phyloP scores from a whole-genome alignment of 2,329 filamentous ascomycete species.

The Magnaporthiopsis poae region DNA sequence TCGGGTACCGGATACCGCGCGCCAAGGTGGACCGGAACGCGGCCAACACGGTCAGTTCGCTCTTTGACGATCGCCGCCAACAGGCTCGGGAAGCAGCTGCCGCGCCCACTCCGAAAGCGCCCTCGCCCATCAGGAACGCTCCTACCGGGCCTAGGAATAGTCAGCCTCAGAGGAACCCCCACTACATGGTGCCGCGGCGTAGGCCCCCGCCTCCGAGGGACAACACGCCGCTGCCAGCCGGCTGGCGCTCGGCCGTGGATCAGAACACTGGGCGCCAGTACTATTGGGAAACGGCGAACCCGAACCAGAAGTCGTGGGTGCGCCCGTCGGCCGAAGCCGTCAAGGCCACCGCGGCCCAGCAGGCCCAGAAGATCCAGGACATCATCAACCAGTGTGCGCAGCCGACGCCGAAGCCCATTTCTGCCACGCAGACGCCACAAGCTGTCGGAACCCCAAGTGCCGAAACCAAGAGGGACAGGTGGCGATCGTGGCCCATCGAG shows the following conservation, averaged over 20 bases:
- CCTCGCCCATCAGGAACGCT: slow-evolving; percentile 35
- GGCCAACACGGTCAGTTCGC: slow-evolving; percentile 42
- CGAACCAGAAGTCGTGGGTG: slow-evolving; percentile 66
- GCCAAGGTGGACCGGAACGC: slow-evolving; percentile 71
- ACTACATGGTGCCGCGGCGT: slow-evolving; percentile 28
- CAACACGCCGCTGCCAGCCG: slow-evolving; percentile 52
- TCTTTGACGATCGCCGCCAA: slow-evolving; percentile 52
- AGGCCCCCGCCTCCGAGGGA: slow-evolving; percentile 3
- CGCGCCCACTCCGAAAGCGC: slow-evolving; percentile 27
- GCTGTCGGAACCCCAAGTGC: slow-evolving; percentile 43
- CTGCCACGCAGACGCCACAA: slow-evolving; percentile 55
- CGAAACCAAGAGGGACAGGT: slow-evolving; percentile 59
- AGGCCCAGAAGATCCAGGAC: slow-evolving; percentile 60
- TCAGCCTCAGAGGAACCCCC: slow-evolving; percentile 42
- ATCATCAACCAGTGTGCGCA: slow-evolving; percentile 54
- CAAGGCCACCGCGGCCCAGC: slow-evolving; percentile 50
- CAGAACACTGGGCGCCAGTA: slow-evolving; percentile 68
- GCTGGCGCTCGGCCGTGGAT: slow-evolving; percentile 74
- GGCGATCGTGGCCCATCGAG: slow-evolving; percentile 59
- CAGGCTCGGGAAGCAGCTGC: slow-evolving; percentile 36
- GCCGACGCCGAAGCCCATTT: slow-evolving; percentile 45
- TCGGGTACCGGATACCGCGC: slow-evolving; percentile 85
- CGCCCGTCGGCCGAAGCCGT: slow-evolving; percentile 61
- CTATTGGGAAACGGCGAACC: slow-evolving; percentile 37
- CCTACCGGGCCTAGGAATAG: slow-evolving; percentile 53